phyloP scores from a whole-genome alignment of 2,329 filamentous ascomycete species.

The Lojkania enalia region DNA sequence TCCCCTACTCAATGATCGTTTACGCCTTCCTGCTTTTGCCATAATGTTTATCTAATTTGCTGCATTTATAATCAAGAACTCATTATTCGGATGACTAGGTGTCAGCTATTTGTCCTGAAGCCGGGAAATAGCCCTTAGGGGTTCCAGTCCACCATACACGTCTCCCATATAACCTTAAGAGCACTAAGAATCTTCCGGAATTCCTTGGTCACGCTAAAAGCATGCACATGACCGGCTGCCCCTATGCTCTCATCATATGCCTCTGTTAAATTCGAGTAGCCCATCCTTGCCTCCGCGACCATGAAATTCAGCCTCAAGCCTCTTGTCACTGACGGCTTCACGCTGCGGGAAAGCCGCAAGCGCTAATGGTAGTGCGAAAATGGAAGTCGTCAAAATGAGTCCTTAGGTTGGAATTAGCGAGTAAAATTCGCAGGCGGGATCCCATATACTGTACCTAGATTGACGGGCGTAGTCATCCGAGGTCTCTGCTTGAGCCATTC shows the following conservation, averaged over 20 bases:
- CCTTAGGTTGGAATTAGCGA: slow-evolving; percentile 39
- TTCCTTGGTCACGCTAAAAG: too few species aligned
- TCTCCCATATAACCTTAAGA: too few species aligned
- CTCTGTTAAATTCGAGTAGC: slow-evolving; percentile 94
- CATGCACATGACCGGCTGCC: too few species aligned
- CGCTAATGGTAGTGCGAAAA: slow-evolving; percentile 86
- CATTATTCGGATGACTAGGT: too few species aligned
- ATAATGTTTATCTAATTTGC: too few species aligned
- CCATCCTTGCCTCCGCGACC: slow-evolving; percentile 76
- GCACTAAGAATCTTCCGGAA: too few species aligned
- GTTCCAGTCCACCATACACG: too few species aligned
- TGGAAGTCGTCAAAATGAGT: slow-evolving; percentile 81
- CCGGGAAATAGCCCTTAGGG: too few species aligned
- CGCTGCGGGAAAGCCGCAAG: slow-evolving; percentile 91
- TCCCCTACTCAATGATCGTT: too few species aligned
- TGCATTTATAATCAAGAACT: too few species aligned
- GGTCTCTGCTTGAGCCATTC: slow-evolving; percentile 81
- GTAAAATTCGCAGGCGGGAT: background rate
- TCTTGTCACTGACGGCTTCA: slow-evolving; percentile 75
- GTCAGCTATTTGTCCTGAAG: too few species aligned
- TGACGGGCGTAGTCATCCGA: slow-evolving; percentile 76
- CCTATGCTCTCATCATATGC: slow-evolving; percentile 71
- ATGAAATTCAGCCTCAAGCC: slow-evolving; percentile 84
- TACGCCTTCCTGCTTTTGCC: too few species aligned
- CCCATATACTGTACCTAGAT: slow-evolving; percentile 60